Evolutionary conservation across 768 basidiomycete genomes (phyloP).

Genomic region (Rhizopogon vulgaris): DNA sequence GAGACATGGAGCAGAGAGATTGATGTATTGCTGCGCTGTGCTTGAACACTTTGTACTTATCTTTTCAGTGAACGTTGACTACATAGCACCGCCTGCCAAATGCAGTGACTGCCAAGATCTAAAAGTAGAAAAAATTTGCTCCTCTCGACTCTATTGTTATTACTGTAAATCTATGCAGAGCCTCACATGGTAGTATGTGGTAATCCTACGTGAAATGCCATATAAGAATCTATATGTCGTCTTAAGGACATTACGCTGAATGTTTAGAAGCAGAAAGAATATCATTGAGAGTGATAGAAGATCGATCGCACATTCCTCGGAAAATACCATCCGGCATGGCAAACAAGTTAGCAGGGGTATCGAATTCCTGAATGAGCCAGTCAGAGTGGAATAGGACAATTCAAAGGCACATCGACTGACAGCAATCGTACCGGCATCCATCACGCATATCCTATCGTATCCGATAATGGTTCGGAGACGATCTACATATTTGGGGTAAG

Average conservation of each 20-base stretch:
- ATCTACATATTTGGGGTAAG: slow-evolving; percentile 36
- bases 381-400: neutral
- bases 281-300: slow-evolving; percentile 73
- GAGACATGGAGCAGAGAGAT: slow-evolving; percentile 14
- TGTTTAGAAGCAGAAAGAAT: slow-evolving; percentile 35
- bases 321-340: slow-evolving; percentile 59
- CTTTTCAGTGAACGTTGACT: too few relatives aligned
- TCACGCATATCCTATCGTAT: slow-evolving; percentile 86
- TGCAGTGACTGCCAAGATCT: too few relatives aligned
- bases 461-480: slow-evolving; percentile 82
- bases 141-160: too few relatives aligned
- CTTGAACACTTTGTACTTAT: too few relatives aligned
- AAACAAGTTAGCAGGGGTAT: slow-evolving; percentile 68
- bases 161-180: too few relatives aligned
- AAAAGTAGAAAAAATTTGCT: too few relatives aligned
- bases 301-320: slow-evolving; percentile 80
- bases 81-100: too few relatives aligned
- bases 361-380: slow-evolving; percentile 54
- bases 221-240: too few relatives aligned
- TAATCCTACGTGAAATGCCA: too few relatives aligned
- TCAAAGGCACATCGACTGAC: slow-evolving; percentile 31
- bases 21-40: too few relatives aligned
- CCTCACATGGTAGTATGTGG: too few relatives aligned
- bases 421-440: slow-evolving; percentile 54
- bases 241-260: neutral